A percentile compares a stretch with the other conserved stretches of the same genome.
These are phyloP conservation scores for Mallotus repandus DNA, from an alignment of 441 rosid species.

Conservation along the genomic window DNA sequence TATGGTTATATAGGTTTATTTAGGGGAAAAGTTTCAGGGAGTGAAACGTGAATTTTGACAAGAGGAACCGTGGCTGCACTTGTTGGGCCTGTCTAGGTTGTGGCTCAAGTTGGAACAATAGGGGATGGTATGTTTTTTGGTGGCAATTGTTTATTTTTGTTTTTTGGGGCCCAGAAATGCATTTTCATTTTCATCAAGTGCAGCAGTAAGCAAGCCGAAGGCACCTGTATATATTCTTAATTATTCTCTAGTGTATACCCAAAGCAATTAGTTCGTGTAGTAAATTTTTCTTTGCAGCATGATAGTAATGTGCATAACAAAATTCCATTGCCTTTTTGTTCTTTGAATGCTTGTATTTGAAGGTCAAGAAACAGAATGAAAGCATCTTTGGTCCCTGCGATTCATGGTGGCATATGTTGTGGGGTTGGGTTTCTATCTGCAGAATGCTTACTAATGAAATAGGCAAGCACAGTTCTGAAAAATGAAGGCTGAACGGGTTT, in stretches of 20 bases:
- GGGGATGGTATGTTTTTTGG: constrained; percentile 28
- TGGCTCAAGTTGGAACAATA: constrained; percentile 29
- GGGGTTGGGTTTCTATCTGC: no score
- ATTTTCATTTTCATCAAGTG: constrained; percentile 38
- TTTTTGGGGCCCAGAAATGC: constrained; percentile 37
- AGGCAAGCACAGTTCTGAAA: background rate
- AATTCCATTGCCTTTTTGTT: background rate
- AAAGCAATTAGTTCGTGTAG: constrained; percentile 10
- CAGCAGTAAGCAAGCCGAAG: constrained; percentile 30
- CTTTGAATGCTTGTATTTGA: background rate
- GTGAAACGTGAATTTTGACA: constrained; percentile 20
- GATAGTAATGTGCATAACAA: background rate
- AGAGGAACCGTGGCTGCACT: constrained; percentile 34
- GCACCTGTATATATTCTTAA: constrained; percentile 37
- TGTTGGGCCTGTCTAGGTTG: constrained; percentile 29
- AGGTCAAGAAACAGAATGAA: background rate
- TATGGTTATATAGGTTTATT: background rate
- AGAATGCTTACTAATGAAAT: no score
- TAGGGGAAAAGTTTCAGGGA: constrained; percentile 15
- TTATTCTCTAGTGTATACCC: constrained; percentile 12
- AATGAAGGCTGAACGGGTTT: background rate
- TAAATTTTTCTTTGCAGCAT: background rate
- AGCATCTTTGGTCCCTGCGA: background rate
- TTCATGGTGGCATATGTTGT: no score
- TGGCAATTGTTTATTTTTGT: constrained; percentile 21